Evolutionary conservation across 2,329 filamentous ascomycete species (phyloP), one percentile per base, ranked within the genome.

Genomic region (Penicillium olsonii): DNA sequence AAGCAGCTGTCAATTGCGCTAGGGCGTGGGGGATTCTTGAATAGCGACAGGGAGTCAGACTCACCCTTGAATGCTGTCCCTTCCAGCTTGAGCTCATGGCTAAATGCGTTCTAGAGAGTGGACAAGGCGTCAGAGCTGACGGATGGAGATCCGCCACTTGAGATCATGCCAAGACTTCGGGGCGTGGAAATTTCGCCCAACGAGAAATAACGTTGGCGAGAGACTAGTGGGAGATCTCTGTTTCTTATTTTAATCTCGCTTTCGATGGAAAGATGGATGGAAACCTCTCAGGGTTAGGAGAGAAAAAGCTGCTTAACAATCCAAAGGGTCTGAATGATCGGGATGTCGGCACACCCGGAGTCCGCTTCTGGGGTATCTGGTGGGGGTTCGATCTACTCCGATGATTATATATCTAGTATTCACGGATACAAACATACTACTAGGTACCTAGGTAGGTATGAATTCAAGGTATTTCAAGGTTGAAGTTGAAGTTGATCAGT

Each of bases 131-230:
- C 49, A 50, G 48, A 39, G 24, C 56, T 38, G 46, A 38, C 34
- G 26, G 53, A 17, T 42, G 49, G 55, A 44, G 45, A 56, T 55
- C 33, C 53, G 53, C 50, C 48, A 34, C 34, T 31, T 15, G 34
- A 39, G 33, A 20, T 52, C 42, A 50, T 55, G 57, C 57, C 57
- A 60, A 60, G 55, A 52, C 55, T 41, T 50, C 38, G 18, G n/a
- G n/a, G n/a, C n/a, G n/a, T n/a, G n/a, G 22, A 42, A 24, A 38
- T 40, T 10, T 41, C 22, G 37, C 48, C 15, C 29, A n/a, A 26
- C 15, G 40, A 45, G 14, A 29, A 37, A 14, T 53, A 26, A 44
- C 18, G 17, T 31, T 22, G 26, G 33, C 33, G 31, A 27, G 42
- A n/a, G n/a, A 33, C 34, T 45, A 37, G 33, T 24, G 33, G 45